Evolutionary conservation across 2,329 filamentous ascomycete genomes (phyloP), one percentile per base, ranked within the genome.

Genomic region (Leptographium wingfieldii): DNA sequence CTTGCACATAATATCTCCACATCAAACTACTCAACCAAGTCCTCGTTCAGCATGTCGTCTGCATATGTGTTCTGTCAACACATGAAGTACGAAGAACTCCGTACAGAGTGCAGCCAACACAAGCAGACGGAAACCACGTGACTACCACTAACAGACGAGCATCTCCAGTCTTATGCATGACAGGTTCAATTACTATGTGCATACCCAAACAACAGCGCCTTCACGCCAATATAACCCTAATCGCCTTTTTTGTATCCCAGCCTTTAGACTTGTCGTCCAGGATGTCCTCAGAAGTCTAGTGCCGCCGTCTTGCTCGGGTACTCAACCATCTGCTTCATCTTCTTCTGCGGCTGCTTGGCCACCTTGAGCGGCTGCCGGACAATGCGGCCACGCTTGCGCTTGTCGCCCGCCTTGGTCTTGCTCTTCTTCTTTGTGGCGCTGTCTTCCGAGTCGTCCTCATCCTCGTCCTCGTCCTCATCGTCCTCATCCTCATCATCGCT

Each of bases 401-500:
- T 81, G 62, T 73, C 84, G 72, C 76, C 83, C 4, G 73, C 77
- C 67, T 79, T 79, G 74, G 83, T 83, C 67, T 79, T 79, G 74
- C 83, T 83, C 67, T 82, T 79, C 63, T 69, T 68, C 49, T 70
- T 70, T 53, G 73, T 73, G 62, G 73, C 73, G 63, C 27, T 33
- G 16, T 35, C 40, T 51, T 79, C 79, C 46, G 80, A 75, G 40
- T 82, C 81, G 7, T 79, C 79, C 14, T 84, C 82, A 25, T 82
- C 82, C 51, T 77, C 78, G 19, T 80, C 80, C 11, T 78, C 77
- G 53, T 81, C 81, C 12, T 82, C 81, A 1, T 83, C 81, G 19
- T 81, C 80, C 3, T 78, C 77, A 51, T 79, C 79, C 3, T 81
- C 80, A 2, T 81, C 81, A 11, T 81, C 82, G 12, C 81, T 81